Evolutionary conservation across 495 filamentous ascomycete genomes (phyloP).

Genomic region (Neurospora sp.): DNA sequence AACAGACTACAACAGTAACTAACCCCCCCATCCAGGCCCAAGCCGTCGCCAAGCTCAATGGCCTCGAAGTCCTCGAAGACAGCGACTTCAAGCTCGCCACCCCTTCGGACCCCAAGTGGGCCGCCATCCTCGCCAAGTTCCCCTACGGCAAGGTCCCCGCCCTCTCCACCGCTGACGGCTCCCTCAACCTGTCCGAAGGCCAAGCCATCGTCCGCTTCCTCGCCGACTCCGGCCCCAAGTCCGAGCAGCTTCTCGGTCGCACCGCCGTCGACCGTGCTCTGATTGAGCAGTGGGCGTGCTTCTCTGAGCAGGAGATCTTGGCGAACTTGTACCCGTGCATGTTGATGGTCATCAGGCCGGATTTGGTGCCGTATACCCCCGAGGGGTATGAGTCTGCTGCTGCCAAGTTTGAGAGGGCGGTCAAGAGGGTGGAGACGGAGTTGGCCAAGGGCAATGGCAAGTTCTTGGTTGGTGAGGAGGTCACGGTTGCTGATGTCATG

Average conservation of each 20-base stretch:
- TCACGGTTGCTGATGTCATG: conserved; percentile 47
- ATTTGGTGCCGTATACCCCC: conserved; percentile 29
- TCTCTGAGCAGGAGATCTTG: conserved; percentile 37
- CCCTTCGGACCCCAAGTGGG: conserved; percentile 14
- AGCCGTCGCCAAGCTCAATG: conserved; percentile 44
- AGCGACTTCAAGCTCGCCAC: conserved; percentile 37
- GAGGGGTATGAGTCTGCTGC: conserved; percentile 21
- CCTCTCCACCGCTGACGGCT: conserved; percentile 44
- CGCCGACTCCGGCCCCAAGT: conserved; percentile 41
- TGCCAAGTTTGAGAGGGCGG: conserved; percentile 19
- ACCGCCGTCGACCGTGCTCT: conserved; percentile 35
- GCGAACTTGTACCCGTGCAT: conserved; percentile 18
- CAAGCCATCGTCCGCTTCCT: conserved; percentile 47
- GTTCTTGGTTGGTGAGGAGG: conserved; percentile 38
- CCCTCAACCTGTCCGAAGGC: conserved; percentile 37
- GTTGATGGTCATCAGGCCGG: conserved; percentile 14
- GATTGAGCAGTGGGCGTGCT: conserved; percentile 42
- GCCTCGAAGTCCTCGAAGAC: conserved; percentile 30
- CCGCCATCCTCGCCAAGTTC: conserved; percentile 50
- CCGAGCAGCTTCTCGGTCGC: conserved; percentile 39
- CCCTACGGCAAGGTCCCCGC: conserved; percentile 51
- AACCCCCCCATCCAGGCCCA: conserved; percentile 27
- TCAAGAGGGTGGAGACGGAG: conserved; percentile 31
- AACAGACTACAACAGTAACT: not conserved
- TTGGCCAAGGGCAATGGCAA: conserved; percentile 17